Evolutionary conservation across 805 yeast species (phyloP), one percentile per base, ranked within the genome.

Genomic region (Starmerella bombi): DNA sequence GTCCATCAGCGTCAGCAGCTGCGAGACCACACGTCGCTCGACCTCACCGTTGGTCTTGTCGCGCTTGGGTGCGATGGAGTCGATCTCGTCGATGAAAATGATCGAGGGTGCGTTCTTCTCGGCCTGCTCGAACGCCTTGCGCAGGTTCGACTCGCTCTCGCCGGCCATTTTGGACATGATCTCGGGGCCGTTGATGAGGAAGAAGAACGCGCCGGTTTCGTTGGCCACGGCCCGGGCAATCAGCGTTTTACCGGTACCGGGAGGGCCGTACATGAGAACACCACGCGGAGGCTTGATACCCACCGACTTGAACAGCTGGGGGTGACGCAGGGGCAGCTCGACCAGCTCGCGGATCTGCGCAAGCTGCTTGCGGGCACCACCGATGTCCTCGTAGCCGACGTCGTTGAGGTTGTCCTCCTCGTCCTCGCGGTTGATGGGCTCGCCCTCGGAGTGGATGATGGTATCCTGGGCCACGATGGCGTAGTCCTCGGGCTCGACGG

Each of bases 121-220:
- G 42, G 98, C 98, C 67, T 91, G 98, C 67, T 91, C 98, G 56
- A 91, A 91, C 2, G 98, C 98, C 66, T 86, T 86, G 70, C 98
- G 77, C 62, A 91, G 70, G 58, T 91, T 91, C 27, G 94, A 81
- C 68, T 91, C 98, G 15, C 94, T 82, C 67, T 91, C 98, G 70
- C 98, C 98, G 38, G 98, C 98, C 98, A 91, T 91, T 67, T 91
- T 91, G 41, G 97, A 86, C 98, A 91, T 91, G 58, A 91, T 93
- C 66, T 91, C 98, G 8, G 98, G 98, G 64, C 98, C 98, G 60
- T 91, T 91, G 63, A 91, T 91, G 56, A 91, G 73, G 63, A 91
- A 91, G 74, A 91, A 91, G 62, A 91, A 91, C 1, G 98, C 98
- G 59, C 98, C 98, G 19, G 98, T 91, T 65, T 91, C 98, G 57